phyloP scores from a whole-genome alignment of 164 flowering plant species.

The Sextonia rubra region DNA sequence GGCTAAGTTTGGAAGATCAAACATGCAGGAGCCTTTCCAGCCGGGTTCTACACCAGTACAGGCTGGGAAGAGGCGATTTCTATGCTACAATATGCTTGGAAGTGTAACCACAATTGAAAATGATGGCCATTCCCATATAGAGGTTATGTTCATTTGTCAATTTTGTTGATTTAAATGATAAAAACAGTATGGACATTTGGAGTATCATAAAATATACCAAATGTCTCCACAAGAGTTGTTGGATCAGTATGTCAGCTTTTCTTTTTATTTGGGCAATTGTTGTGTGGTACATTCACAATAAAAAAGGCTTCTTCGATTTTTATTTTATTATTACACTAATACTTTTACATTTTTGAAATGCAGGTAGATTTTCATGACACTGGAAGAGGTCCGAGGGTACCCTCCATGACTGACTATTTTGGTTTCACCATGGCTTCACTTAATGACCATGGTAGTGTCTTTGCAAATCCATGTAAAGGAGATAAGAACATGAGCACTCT shows the following conservation, averaged over 20 bases:
- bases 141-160: constrained; percentile 38
- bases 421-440: constrained; percentile 96
- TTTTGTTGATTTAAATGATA: background rate
- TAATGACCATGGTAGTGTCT: constrained; percentile 88
- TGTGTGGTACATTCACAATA: background rate
- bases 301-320: background rate
- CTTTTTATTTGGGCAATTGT: background rate
- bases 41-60: constrained; percentile 82
- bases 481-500: constrained; percentile 89
- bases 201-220: background rate
- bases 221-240: background rate
- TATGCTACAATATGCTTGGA: constrained; percentile 97
- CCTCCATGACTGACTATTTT: constrained; percentile 94
- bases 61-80: constrained; percentile 68
- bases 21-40: constrained; percentile 88
- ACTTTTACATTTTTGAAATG: constrained; percentile 3
- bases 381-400: constrained; percentile 84
- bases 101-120: constrained; percentile 70
- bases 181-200: background rate
- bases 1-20: constrained; percentile 24
- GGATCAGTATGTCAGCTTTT: background rate
- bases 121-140: constrained; percentile 86
- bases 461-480: constrained; percentile 91
- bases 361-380: constrained; percentile 99
- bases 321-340: background rate